These are phyloP conservation scores for Emmonsiellopsis sp. DNA, from an alignment of 2,329 filamentous ascomycete species.

Conservation along the genomic window DNA sequence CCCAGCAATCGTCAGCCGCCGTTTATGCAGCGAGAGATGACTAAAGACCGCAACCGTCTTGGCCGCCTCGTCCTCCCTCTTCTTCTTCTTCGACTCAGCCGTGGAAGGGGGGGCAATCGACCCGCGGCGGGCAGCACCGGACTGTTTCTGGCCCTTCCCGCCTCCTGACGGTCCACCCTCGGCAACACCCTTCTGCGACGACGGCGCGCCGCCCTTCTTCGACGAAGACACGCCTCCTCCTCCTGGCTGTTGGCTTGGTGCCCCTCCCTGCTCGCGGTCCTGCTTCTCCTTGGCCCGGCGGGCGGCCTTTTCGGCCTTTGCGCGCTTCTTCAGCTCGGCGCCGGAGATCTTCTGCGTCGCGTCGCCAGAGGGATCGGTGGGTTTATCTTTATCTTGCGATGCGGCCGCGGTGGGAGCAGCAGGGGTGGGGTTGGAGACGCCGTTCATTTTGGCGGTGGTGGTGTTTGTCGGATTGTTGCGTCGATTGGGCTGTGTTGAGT, in stretches of 20 bases:
- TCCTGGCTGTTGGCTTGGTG: constrained; percentile 25
- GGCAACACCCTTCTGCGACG: constrained; percentile 10
- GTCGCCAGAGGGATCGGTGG: constrained; percentile 13
- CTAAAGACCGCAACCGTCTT: constrained; percentile 70
- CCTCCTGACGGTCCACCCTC: constrained; percentile 21
- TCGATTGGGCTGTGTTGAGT: background rate
- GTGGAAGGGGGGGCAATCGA: constrained; percentile 2
- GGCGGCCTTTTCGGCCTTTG: constrained; percentile 86
- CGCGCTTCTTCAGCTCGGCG: constrained; percentile 78
- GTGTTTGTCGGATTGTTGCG: too few species aligned
- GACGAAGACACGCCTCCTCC: constrained; percentile 22
- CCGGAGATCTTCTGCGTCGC: constrained; percentile 29
- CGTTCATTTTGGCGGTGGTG: constrained; percentile 1
- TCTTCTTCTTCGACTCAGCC: constrained; percentile 39
- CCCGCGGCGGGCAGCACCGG: background rate
- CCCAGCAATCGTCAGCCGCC: constrained; percentile 53
- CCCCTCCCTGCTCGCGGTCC: constrained; percentile 38
- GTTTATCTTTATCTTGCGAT: background rate
- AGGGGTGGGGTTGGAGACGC: constrained; percentile 6
- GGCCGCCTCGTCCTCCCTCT: constrained; percentile 41
- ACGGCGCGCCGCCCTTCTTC: constrained; percentile 23
- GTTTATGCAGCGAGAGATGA: constrained; percentile 70
- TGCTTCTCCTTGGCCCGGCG: constrained; percentile 64
- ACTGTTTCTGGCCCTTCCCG: constrained; percentile 20
- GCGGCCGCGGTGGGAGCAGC: constrained; percentile 11